Conservation (phyloP, 192 early-diverging fungal genomes). For the Backusella macrospora region DNA sequence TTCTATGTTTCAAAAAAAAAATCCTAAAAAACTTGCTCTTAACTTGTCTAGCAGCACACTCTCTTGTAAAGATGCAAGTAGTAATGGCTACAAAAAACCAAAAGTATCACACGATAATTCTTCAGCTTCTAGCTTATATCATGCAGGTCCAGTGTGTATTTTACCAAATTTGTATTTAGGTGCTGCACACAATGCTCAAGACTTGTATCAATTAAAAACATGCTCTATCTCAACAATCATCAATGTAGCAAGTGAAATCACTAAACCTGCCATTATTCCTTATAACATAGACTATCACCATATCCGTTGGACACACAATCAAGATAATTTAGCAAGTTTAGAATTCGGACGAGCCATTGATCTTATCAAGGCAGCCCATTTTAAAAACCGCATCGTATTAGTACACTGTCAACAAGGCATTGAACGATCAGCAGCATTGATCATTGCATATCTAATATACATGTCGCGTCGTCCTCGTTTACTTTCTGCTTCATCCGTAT, state of each 20-base stretch:
- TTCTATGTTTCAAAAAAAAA: not conserved
- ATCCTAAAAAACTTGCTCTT: conserved; percentile 19
- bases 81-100: conserved; percentile 1
- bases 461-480: conserved; percentile 40
- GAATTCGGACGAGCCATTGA: conserved; percentile 68
- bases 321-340: conserved; percentile 54
- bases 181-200: conserved; percentile 59
- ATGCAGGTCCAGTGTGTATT: conserved; percentile 60
- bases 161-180: conserved; percentile 70
- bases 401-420: conserved; percentile 89
- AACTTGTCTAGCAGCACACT: not conserved
- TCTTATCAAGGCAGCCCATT: conserved; percentile 2
- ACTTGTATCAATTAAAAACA: conserved; percentile 29
- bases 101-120: not conserved
- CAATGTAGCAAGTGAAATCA: conserved; percentile 75
- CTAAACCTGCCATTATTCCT: conserved; percentile 16
- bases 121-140: not conserved
- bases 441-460: conserved; percentile 86
- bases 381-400: conserved; percentile 60
- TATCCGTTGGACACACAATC: conserved; percentile 73
- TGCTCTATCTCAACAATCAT: conserved; percentile 55
- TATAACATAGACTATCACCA: conserved; percentile 58
- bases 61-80: not conserved
- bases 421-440: conserved; percentile 80
- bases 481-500: not conserved